phyloP scores from a whole-genome alignment of 75 land plant genomes.

The Cunninghamia lanceolata region DNA sequence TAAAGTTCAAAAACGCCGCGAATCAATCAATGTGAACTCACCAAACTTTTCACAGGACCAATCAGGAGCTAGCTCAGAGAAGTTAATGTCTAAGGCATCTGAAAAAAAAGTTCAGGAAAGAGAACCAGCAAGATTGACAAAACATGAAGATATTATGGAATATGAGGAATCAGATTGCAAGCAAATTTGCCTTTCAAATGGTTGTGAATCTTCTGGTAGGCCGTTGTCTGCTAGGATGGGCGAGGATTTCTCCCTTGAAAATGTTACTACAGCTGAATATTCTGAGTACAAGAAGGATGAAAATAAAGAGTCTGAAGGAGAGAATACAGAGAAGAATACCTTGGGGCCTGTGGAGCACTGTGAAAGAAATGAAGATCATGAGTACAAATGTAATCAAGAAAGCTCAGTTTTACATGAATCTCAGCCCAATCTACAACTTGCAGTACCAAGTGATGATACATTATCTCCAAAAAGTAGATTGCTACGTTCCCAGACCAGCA shows the following conservation, averaged over 20 bases:
- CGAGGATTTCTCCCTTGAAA: background rate
- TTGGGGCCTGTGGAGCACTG: background rate
- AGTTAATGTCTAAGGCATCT: background rate
- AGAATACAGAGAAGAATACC: background rate
- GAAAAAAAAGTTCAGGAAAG: background rate
- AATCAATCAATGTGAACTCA: background rate
- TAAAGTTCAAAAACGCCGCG: background rate
- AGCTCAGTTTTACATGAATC: background rate
- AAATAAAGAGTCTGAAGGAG: slow-evolving; percentile 1
- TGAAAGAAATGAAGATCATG: background rate
- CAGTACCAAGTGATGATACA: background rate
- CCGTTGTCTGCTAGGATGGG: background rate
- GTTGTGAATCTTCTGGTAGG: background rate
- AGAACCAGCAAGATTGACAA: background rate
- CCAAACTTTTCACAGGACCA: background rate
- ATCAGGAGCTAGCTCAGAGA: background rate
- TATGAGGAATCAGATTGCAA: slow-evolving; percentile 6
- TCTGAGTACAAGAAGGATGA: background rate
- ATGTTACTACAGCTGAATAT: background rate
- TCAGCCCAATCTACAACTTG: background rate
- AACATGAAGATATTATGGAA: background rate
- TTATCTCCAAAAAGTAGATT: background rate
- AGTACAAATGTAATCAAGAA: background rate
- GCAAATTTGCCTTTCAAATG: background rate
- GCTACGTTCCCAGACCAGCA: background rate